Conservation (phyloP, 768 basidiomycete species). For the Suillus subaureus region DNA sequence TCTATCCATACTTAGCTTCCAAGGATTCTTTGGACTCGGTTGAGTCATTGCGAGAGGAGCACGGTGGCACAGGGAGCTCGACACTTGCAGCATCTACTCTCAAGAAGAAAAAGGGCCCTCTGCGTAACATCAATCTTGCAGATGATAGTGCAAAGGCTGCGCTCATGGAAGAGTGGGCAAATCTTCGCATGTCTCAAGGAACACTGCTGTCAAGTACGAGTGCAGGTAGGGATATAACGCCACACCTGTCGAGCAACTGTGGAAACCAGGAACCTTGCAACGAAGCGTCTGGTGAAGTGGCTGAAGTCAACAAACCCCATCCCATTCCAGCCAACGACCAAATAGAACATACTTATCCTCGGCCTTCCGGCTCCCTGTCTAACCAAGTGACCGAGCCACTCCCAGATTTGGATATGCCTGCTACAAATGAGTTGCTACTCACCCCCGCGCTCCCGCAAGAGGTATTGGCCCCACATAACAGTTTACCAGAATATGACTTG, state of each 20-base stretch:
- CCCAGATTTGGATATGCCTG: not conserved
- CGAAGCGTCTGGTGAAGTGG: not conserved
- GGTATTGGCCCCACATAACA: not conserved
- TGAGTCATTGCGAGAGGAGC: not conserved
- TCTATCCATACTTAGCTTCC: constrained; percentile 30
- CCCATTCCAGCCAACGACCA: too few species aligned
- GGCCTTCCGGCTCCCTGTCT: not conserved
- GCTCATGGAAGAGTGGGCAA: constrained; percentile 34
- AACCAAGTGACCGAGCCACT: not conserved
- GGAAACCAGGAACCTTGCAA: not conserved
- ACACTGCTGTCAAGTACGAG: constrained; percentile 14
- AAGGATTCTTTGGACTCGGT: constrained; percentile 17
- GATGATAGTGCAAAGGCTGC: constrained; percentile 25
- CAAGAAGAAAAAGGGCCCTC: constrained; percentile 19
- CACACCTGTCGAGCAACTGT: not conserved
- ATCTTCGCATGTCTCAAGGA: constrained; percentile 32
- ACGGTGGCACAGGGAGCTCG: not conserved
- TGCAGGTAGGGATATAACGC: not conserved
- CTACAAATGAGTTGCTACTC: not conserved
- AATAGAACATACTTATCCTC: not conserved
- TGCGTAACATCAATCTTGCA: constrained; percentile 17
- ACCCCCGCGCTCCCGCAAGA: not conserved
- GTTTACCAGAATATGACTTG: not conserved
- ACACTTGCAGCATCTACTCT: not conserved
- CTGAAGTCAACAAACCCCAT: not conserved